Conservation (phyloP, 306 rosid genomes). For the Trifolium subterraneum region DNA sequence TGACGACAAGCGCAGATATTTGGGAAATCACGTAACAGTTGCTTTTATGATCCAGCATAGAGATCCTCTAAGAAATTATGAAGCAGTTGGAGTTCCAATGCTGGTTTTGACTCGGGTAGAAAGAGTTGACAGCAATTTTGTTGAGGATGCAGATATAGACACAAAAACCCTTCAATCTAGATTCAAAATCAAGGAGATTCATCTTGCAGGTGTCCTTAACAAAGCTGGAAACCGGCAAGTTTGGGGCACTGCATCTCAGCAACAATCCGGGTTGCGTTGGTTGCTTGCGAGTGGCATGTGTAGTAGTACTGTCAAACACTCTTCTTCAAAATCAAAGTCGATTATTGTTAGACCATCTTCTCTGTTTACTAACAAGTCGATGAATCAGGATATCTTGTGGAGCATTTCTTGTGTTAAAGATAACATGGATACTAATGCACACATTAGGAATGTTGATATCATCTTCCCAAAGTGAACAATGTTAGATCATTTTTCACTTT, state of each 20-base stretch:
- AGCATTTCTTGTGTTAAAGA: slow-evolving; percentile 64
- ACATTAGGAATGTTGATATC: slow-evolving; percentile 69
- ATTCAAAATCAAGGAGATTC: slow-evolving; percentile 50
- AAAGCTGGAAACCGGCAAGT: slow-evolving; percentile 44
- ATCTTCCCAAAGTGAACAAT: slow-evolving; percentile 52
- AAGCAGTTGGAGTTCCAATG: slow-evolving; percentile 74
- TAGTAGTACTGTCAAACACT: slow-evolving; percentile 45
- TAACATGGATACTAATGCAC: slow-evolving; percentile 37
- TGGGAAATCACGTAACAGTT: slow-evolving; percentile 64
- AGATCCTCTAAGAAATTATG: slow-evolving; percentile 66
- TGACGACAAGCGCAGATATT: slow-evolving; percentile 45
- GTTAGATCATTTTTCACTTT: slow-evolving; percentile 16
- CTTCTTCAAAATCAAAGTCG: slow-evolving; percentile 56
- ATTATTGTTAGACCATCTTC: slow-evolving; percentile 50
- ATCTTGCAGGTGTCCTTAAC: slow-evolving; percentile 64
- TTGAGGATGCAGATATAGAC: slow-evolving; percentile 35
- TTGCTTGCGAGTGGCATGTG: slow-evolving; percentile 68
- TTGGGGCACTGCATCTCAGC: slow-evolving; percentile 68
- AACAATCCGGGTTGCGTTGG: slow-evolving; percentile 71
- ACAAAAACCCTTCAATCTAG: slow-evolving; percentile 33
- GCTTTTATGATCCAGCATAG: slow-evolving; percentile 69
- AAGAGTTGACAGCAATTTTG: slow-evolving; percentile 42
- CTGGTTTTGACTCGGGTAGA: slow-evolving; percentile 66
- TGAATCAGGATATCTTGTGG: slow-evolving; percentile 60
- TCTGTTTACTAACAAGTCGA: slow-evolving; percentile 40